phyloP scores from a whole-genome alignment of 495 filamentous ascomycete genomes.

The Hypoxylon rickii region DNA sequence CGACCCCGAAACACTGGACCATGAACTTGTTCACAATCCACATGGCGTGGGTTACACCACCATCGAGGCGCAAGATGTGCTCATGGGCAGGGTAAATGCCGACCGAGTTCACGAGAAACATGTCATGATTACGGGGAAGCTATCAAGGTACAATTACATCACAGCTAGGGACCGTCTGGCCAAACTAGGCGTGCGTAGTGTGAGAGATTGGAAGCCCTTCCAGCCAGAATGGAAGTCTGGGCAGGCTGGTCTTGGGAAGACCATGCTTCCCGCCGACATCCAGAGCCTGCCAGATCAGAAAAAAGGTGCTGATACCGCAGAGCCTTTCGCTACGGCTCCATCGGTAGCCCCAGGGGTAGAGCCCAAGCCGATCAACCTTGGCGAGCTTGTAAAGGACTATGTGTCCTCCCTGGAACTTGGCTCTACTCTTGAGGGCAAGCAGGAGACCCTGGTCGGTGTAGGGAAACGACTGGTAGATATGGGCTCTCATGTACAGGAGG shows the following conservation, averaged over 20 bases:
- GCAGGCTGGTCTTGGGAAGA: conserved; percentile 10
- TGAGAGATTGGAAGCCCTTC: conserved; percentile 30
- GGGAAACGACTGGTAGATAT: conserved; percentile 11
- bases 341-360: conserved; percentile 1
- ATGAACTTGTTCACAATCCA: conserved; percentile 36
- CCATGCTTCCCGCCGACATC: conserved; percentile 11
- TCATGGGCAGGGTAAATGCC: conserved; percentile 19
- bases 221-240: conserved; percentile 4
- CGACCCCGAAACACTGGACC: conserved; percentile 36
- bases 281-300: conserved; percentile 3
- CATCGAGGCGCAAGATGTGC: conserved; percentile 22
- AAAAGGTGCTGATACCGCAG: not conserved
- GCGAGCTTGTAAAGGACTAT: conserved; percentile 5
- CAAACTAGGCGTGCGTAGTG: conserved; percentile 34
- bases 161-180: conserved; percentile 35
- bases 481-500: not conserved
- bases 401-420: conserved; percentile 14
- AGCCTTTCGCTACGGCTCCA: not conserved
- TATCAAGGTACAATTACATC: conserved; percentile 32
- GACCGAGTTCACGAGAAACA: conserved; percentile 27
- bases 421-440: conserved; percentile 6
- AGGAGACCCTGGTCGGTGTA: conserved; percentile 1
- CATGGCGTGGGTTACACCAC: conserved; percentile 33
- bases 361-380: conserved; percentile 5
- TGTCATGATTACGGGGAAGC: conserved; percentile 37